Evolutionary conservation across 306 rosid genomes (phyloP).

Genomic region (Begonia loranthoides): DNA sequence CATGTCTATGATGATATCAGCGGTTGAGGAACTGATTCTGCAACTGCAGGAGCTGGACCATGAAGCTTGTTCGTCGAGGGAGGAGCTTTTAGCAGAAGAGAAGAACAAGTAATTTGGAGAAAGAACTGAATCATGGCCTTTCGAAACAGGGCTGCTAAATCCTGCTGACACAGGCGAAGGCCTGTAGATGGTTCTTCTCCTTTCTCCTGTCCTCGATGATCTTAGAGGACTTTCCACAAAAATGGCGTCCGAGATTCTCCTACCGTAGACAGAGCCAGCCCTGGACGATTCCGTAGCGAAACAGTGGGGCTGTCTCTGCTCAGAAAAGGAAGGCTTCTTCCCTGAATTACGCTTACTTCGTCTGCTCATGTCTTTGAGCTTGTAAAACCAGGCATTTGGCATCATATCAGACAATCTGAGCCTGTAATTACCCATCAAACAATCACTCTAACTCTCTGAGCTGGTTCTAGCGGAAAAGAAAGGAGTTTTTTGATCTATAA

Average conservation of each 20-base stretch:
- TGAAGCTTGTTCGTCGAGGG: constrained; percentile 21
- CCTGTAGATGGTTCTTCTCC: constrained; percentile 61
- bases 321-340: constrained; percentile 20
- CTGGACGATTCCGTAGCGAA: constrained; percentile 4
- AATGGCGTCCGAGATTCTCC: constrained; percentile 28
- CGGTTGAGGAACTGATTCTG: constrained; percentile 56
- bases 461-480: too few relatives aligned
- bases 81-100: constrained; percentile 36
- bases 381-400: constrained; percentile 83
- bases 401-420: constrained; percentile 67
- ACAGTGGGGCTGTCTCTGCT: constrained; percentile 24
- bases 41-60: constrained; percentile 33
- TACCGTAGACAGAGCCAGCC: constrained; percentile 16
- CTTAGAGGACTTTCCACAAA: constrained; percentile 56
- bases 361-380: constrained; percentile 59
- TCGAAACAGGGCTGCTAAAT: constrained; percentile 20
- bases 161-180: constrained; percentile 33
- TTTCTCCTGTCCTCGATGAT: constrained; percentile 42
- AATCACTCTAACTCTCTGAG: not conserved
- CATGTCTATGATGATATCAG: constrained; percentile 61
- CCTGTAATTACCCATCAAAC: constrained; percentile 54
- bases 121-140: constrained; percentile 13
- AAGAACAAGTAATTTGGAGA: constrained; percentile 37
- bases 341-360: constrained; percentile 32
- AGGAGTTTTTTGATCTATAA: too few relatives aligned